Base-by-base conservation (phyloP, 768 basidiomycete species). In the Tricholoma matsutake region DNA sequence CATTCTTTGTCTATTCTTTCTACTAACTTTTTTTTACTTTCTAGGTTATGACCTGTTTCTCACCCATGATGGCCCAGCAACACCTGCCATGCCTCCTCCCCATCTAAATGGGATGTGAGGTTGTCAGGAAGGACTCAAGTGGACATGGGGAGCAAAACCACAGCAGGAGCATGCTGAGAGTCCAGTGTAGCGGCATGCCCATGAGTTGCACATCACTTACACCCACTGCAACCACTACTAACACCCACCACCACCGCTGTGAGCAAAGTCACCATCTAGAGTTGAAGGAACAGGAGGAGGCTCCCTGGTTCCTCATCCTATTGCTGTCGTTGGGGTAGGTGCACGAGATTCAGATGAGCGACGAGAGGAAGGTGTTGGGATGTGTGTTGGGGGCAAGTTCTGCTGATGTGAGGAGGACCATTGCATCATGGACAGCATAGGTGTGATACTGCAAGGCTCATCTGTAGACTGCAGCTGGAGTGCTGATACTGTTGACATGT, bases 231-330 rank as follows among this genome's bases (percentile, higher is more conserved):
- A 39, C 37, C 37, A 39, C 37, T 14, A 16, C 32, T 32, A 32
- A 97, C 79, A 20, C 32, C 94, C 95, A 61, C 90, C 94, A 54
- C 94, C 93, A 62, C 92, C 92, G 53, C 37, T 39, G 37, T 11
- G 6, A 39, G 37, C 37, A 39, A 6, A 11, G 13, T 39, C 3
- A 11, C 37, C 8, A 39, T 39, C n/a, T n/a, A n/a, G 37, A 11
- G 76, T 68, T 1, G 77, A 68, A 29, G 76, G 74, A 11, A 72
- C 63, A 10, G 76, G 65, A 1, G 74, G 69, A 16, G 78, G 76
- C 61, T 83, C 83, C 60, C 69, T 75, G 16, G 59, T 61, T 53
- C 70, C 72, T 28, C 80, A 74, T 25, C 74, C 72, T 54, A 68
- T 67, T 52, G 72, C 75, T 25, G 60, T 70, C 6, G 80, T 78